These are phyloP conservation scores for Oryza brachyantha DNA, from an alignment of 176 grass and related monocot species.

Conservation along the genomic window DNA sequence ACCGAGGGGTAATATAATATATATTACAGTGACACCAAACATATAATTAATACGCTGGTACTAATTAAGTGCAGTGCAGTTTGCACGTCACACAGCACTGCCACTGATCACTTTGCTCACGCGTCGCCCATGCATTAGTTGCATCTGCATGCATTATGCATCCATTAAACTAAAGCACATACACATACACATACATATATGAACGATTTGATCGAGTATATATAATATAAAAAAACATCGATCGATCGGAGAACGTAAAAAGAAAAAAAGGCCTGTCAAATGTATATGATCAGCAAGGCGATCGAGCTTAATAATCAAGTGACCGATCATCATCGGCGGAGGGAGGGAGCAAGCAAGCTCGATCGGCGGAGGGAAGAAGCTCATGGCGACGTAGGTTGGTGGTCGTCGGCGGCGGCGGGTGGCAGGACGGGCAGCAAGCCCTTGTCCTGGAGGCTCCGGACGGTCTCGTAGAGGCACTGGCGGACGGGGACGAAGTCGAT, in stretches of 20 bases:
- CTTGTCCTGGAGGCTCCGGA: constrained; percentile 53
- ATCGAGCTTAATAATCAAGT: no score
- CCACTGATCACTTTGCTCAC: background rate
- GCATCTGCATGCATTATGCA: background rate
- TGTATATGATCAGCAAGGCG: background rate
- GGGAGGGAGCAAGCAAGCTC: no score
- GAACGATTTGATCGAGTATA: no score
- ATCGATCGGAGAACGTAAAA: no score
- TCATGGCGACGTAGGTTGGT: background rate
- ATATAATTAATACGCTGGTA: background rate
- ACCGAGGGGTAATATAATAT: background rate
- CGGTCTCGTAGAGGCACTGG: constrained; percentile 49
- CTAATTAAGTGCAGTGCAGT: background rate
- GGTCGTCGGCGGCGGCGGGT: background rate
- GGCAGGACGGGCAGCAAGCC: constrained; percentile 40
- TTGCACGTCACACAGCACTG: constrained; percentile 33
- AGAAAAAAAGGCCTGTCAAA: background rate
- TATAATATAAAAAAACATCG: no score
- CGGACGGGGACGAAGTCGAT: constrained; percentile 54
- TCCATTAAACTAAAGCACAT: constrained; percentile 15
- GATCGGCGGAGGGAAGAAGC: no score
- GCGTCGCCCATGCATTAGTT: background rate
- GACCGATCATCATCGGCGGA: no score
- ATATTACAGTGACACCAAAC: constrained; percentile 3
- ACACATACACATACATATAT: background rate